Evolutionary conservation across 1,284 basidiomycete species (phyloP), one percentile per base, ranked within the genome.

Genomic region (Pseudozyma sp.): DNA sequence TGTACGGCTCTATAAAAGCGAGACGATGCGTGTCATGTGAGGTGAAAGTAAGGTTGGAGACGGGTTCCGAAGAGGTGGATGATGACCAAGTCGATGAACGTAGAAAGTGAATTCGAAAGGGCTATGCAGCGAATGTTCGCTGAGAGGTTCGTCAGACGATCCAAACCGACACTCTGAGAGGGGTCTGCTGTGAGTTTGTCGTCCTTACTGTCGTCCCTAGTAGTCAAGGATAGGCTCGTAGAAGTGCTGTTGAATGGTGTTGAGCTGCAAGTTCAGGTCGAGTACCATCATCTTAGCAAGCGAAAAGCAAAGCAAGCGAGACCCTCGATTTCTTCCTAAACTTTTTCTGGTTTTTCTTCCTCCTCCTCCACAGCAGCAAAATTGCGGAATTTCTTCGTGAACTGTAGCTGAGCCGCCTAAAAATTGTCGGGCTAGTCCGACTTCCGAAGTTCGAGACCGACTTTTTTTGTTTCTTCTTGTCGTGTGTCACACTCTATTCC

Each of bases 361-460:
- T 4, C 17, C 9, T 24, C 40, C 40, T 64, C 67, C 67, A 69
- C 67, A 53, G 53, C 34, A 35, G 33, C 7, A 13, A 39, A 37
- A n/a, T 34, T 24, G n/a, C n/a, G 39, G 55, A 54, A 63, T 56
- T 51, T 62, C 62, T 68, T 62, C 19, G 52, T 9, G 7, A 24
- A 24, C 24, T 24, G 24, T 24, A 24, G 24, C 24, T 24, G 2
- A 24, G 24, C 24, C 24, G 24, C 24, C 24, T 4, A 30, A 50
- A 46, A 19, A 39, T 39, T 17, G 50, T 49, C 50, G 52, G 47
- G 57, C n/a, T 8, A 39, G 35, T 54, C 67, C 67, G 60, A 63
- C 7, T 68, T 59, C 67, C 67, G 67, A 63, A 55, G 46, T 62
- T 62, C 59, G 42, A 16, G 4, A 51, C 31, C 24, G 39, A 49